Base-by-base conservation (phyloP, 1,284 basidiomycete species). In the Fomitopsis schrenkii region DNA sequence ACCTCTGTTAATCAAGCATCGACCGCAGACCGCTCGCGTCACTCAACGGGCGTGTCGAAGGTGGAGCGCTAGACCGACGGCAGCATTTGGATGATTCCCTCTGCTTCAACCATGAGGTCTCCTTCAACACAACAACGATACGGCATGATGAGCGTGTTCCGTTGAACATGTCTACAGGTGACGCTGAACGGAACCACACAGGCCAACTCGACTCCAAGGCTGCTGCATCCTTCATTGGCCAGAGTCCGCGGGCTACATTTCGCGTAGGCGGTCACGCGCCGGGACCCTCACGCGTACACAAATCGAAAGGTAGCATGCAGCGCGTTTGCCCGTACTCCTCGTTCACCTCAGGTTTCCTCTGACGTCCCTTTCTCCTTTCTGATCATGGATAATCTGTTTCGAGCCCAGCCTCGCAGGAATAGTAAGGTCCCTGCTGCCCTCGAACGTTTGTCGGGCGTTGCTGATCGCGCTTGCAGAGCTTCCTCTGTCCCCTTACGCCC, bases 271-370 rank as follows among this genome's bases (percentile, higher is more conserved):
- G 48, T 55, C 58, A 46, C 52, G 52, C 19, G 33, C 35, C 22
- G 52, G 58, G 58, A 59, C 58, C 50, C 58, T 59, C 58, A 59
- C 2, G 38, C n/a, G 42, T 44, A 59, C 38, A 59, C 58, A 59
- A 28, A 35, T 38, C 38, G 22, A 55, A 59, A 35, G 38, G 48
- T 17, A 36, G 42, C 57, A 22, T 35, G 26, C 33, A 22, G 26
- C 9, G 30, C 44, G 26, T 17, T 17, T 45, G 44, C 35, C 44
- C 57, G 36, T 36, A 26, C 52, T 54, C 35, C 35, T 36, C 52
- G 8, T 38, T 38, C 52, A 54, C 52, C 52, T 54, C 52, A 54
- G 52, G 22, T 53, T 17, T 40, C 35, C 52, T 38, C 35, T n/a
- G 52, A 10, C 35, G 35, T 45, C 17, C 33, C n/a, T n/a, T 33